Evolutionary conservation across 2,329 filamentous ascomycete species (phyloP).

Genomic region (Xylariaceae sp.): DNA sequence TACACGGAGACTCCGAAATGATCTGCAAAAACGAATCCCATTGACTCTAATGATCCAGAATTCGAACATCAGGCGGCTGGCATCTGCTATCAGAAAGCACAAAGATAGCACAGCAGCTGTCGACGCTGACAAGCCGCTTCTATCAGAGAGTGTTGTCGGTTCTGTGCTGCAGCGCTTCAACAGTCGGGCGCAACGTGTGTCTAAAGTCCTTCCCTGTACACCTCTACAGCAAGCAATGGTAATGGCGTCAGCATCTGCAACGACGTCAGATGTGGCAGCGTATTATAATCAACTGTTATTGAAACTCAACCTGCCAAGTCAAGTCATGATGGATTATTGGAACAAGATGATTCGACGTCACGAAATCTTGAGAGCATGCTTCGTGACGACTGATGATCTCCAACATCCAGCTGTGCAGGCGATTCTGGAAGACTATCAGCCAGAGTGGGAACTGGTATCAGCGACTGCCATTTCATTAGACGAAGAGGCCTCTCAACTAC

Average conservation of each 20-base stretch:
- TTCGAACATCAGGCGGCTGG: conserved; percentile 61
- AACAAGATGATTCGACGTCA: conserved; percentile 59
- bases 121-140: conserved; percentile 10
- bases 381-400: conserved; percentile 59
- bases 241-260: conserved; percentile 40
- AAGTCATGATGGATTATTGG: conserved; percentile 59
- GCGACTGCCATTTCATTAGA: conserved; percentile 13
- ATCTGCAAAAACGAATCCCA: conserved; percentile 47
- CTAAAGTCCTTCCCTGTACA: conserved; percentile 71
- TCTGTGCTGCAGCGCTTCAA: conserved; percentile 33
- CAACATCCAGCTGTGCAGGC: conserved; percentile 68
- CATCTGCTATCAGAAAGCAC: conserved; percentile 30
- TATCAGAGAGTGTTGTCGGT: conserved; percentile 25
- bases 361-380: conserved; percentile 73
- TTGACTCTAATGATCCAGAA: conserved; percentile 69
- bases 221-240: conserved; percentile 88
- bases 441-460: conserved; percentile 39
- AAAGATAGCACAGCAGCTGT: neutral
- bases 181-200: conserved; percentile 35
- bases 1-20: conserved; percentile 51
- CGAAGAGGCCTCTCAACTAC: conserved; percentile 32
- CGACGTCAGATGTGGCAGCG: conserved; percentile 35
- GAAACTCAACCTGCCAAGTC: conserved; percentile 48
- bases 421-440: conserved; percentile 48
- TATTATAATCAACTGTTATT: conserved; percentile 75